phyloP scores from a whole-genome alignment of 176 grass and related monocot species.

The Ananas comosus region DNA sequence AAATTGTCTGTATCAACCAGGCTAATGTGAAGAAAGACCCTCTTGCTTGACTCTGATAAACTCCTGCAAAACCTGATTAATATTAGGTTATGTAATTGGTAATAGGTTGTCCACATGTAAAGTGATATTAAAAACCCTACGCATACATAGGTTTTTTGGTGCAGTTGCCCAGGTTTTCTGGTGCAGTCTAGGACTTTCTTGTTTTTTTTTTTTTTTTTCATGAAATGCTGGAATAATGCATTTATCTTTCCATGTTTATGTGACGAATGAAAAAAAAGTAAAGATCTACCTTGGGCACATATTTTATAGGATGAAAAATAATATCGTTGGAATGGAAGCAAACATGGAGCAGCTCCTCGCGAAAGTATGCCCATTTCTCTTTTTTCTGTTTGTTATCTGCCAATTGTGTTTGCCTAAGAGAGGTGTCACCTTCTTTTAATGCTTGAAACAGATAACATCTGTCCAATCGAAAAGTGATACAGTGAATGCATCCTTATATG shows the following conservation, averaged over 20 bases:
- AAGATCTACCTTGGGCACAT: constrained; percentile 8
- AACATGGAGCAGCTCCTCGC: constrained; percentile 92
- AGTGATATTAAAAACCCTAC: too few relatives aligned
- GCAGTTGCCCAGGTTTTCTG: too few relatives aligned
- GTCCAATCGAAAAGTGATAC: constrained; percentile 94
- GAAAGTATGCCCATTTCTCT: constrained; percentile 39
- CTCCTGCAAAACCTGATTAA: not conserved
- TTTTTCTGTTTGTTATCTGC: constrained; percentile 7
- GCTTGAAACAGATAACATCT: constrained; percentile 57
- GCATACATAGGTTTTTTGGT: too few relatives aligned
- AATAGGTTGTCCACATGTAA: too few relatives aligned
- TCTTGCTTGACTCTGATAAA: not conserved
- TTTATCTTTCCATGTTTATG: constrained; percentile 1
- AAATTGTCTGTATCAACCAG: not conserved
- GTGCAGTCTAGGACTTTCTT: not conserved
- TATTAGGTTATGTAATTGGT: too few relatives aligned
- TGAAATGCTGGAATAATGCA: not conserved
- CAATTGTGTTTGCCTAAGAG: constrained; percentile 14
- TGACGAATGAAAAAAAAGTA: not conserved
- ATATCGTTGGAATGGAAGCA: constrained; percentile 88
- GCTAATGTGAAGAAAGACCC: not conserved
- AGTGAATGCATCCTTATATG: constrained; percentile 87
- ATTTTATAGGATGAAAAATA: constrained; percentile 82
- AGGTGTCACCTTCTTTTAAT: not conserved
- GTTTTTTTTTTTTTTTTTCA: not conserved